Percentiles rank a stretch among this genome's conserved stretches.
These are phyloP conservation scores for Hanseniaspora sp. DNA, from an alignment of 1,139 yeast species.

Conservation along the genomic window DNA sequence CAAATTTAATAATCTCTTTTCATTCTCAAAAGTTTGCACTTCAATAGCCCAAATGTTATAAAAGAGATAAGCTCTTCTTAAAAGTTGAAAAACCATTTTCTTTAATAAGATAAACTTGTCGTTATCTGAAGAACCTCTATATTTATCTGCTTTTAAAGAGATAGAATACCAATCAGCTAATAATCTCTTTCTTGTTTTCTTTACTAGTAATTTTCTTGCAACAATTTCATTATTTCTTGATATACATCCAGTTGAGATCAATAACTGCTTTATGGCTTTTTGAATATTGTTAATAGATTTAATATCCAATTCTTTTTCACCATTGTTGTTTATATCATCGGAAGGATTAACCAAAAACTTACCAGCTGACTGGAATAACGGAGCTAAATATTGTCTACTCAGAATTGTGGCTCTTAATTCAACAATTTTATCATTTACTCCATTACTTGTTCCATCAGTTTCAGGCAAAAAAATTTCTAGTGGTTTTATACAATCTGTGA, in stretches of 20 bases:
- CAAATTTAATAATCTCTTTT: slow-evolving; percentile 25
- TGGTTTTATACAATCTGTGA: slow-evolving; percentile 46
- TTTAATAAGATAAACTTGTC: slow-evolving; percentile 61
- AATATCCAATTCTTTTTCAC: slow-evolving; percentile 25
- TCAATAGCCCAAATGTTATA: slow-evolving; percentile 67
- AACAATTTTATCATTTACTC: slow-evolving; percentile 7
- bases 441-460: slow-evolving; percentile 20
- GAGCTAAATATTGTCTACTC: slow-evolving; percentile 43
- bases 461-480: slow-evolving; percentile 17
- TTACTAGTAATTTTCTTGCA: slow-evolving; percentile 53
- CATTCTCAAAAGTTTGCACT: slow-evolving; percentile 30
- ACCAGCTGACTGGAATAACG: slow-evolving; percentile 63
- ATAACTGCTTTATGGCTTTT: slow-evolving; percentile 68
- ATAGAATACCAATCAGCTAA: slow-evolving; percentile 86
- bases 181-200: slow-evolving; percentile 65
- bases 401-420: slow-evolving; percentile 31
- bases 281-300: slow-evolving; percentile 48
- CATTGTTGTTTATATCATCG: slow-evolving; percentile 25
- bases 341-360: slow-evolving; percentile 63
- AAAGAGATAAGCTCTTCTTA: slow-evolving; percentile 61
- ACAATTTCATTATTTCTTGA: slow-evolving; percentile 76
- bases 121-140: slow-evolving; percentile 57
- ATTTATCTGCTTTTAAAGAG: slow-evolving; percentile 77
- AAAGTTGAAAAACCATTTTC: slow-evolving; percentile 60
- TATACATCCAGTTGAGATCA: slow-evolving; percentile 72